A percentile compares a stretch with the other conserved stretches of the same genome.
phyloP scores from a whole-genome alignment of 148 eudicot genomes.

The Camellia sinensis region DNA sequence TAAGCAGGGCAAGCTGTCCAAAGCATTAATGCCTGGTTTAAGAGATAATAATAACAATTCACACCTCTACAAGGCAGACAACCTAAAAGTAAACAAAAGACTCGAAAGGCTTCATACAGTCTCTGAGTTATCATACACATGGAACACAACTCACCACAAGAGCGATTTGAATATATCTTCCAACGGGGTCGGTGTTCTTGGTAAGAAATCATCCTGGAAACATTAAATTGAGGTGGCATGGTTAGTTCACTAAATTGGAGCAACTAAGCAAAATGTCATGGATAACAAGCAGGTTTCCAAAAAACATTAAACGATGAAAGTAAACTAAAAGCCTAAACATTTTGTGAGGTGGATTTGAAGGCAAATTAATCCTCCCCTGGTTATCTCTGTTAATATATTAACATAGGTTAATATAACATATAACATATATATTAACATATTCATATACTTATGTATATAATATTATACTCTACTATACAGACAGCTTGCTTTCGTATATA shows the following conservation, averaged over 20 bases:
- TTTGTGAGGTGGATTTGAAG: no score
- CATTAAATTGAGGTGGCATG: conserved; percentile 1
- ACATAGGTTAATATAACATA: no score
- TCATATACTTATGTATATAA: no score
- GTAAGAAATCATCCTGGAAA: conserved; percentile 30
- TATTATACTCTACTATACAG: no score
- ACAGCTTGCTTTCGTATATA: no score
- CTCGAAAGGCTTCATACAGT: not conserved
- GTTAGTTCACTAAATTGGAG: conserved; percentile 12
- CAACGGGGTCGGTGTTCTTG: conserved; percentile 30
- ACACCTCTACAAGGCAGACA: conserved; percentile 26
- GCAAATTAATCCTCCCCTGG: not conserved
- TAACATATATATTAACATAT: no score
- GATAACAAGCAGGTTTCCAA: not conserved
- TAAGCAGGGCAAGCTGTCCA: conserved; percentile 95
- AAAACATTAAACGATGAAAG: not conserved
- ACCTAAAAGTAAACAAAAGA: not conserved
- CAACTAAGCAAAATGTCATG: not conserved
- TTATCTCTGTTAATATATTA: no score
- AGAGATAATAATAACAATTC: conserved; percentile 35
- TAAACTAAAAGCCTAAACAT: not conserved
- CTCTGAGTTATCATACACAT: not conserved
- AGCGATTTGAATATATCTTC: conserved; percentile 30
- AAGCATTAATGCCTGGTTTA: conserved; percentile 59
- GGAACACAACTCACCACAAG: conserved; percentile 19